Evolutionary conservation across 108 stramenopile species (phyloP), one percentile per base, ranked within the genome.

Genomic region (Cyclotella baltica): DNA sequence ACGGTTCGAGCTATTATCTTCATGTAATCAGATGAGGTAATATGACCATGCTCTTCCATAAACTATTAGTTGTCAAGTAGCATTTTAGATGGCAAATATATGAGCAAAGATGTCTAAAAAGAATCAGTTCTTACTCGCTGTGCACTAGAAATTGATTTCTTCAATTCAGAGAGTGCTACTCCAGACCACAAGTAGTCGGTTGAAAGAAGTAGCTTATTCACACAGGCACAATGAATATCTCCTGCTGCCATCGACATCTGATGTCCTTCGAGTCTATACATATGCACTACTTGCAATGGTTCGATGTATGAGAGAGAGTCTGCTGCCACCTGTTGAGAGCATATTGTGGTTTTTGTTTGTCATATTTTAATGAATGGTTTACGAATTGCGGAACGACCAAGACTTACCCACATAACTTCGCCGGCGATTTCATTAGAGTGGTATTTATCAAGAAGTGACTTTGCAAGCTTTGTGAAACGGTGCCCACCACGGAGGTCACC

Each of bases 401-500:
- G n/a, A n/a, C n/a, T n/a, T n/a, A n/a, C 28, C 6, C 28, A 55
- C 6, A 66, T 40, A 2, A 73, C 25, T 50, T 56, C 40, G 8
- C 53, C 70, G 19, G 38, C 38, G 0, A 40, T 13, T 47, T 66
- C 62, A 30, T 27, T 23, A 36, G 53, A 67, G 16, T 18, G 3
- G 19, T 46, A 3, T 36, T 55, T 62, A 10, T 72, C 35, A 28
- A 73, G 18, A 27, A 78, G 77, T 30, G 62, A 37, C 31, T 57
- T 52, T 57, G 77, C 61, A 16, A 78, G 23, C 0, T 51, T 53
- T 16, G 64, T 62, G 30, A 51, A 78, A 10, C 72, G 67, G 28
- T 72, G 62, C 18, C 71, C 70, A 28, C 36, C 55, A 15, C 34
- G 29, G 3, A 72, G 28, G 18, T 78, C 35, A 30, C 46, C 36